Base-by-base conservation (phyloP, 306 rosid genomes). In the Arachis stenosperma region DNA sequence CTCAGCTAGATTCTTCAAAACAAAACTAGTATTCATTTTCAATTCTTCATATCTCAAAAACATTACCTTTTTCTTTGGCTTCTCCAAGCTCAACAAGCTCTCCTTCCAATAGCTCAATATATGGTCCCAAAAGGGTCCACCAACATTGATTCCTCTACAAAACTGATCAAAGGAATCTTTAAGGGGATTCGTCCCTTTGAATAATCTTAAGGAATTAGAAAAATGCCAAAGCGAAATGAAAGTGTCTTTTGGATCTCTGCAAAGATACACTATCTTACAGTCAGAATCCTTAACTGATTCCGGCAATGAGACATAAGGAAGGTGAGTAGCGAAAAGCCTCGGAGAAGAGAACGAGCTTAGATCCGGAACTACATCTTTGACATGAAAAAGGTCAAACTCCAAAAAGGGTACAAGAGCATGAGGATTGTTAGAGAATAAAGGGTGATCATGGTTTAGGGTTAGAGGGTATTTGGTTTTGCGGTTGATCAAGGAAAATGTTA, bases 401-500 rank as follows among this genome's bases (percentile, higher is more conserved):
- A 50, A 50, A 6, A 50, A 48, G 53, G 55, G 55, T 13, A 13
- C 17, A 50, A 50, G 55, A 13, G 55, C 15, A 50, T 48, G 53
- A 8, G 53, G 53, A 48, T 9, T 48, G 12, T 48, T 48, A 9
- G 15, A 9, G 53, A 48, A 11, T 9, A 48, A 48, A 48, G 53
- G 53, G 53, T 48, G 53, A 9, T 48, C 12, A 9, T 48, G 53
- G 53, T 9, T 47, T 3, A 33, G 37, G 37, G 37, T 33, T 33
- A 33, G 2, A 33, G 66, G 68, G 60, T 70, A 42, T 4, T 2
- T 61, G 6, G 29, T 11, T 4, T 86, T 67, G 3, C 37, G 37
- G 9, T 81, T 83, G 0, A 78, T 33, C 1, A 72, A 27, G 5
- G 86, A 53, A 44, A 83, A 86, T 10, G 58, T 3, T 6, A 83